A percentile compares a stretch with the other conserved stretches of the same genome.
phyloP scores from a whole-genome alignment of 106 monocot species.

The Dioscorea zingiberensis region DNA sequence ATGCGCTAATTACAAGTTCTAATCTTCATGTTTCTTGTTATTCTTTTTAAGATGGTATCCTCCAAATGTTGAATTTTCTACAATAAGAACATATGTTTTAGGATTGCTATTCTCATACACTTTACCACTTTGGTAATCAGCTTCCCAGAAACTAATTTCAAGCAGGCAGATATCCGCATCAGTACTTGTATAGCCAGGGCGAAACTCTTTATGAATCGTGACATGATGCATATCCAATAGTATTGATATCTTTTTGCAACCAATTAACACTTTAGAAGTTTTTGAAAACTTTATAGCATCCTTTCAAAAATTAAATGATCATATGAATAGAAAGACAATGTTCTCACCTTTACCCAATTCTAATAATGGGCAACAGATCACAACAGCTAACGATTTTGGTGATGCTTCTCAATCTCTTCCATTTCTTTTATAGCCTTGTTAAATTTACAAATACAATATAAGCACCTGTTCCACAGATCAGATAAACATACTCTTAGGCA shows the following conservation, averaged over 20 bases:
- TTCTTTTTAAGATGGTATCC: too few species aligned
- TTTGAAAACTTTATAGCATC: neutral
- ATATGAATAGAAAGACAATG: neutral
- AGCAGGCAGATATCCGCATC: neutral
- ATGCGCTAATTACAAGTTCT: too few species aligned
- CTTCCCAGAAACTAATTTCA: neutral
- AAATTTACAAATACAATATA: slow-evolving; percentile 49
- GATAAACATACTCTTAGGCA: neutral
- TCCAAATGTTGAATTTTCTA: too few species aligned
- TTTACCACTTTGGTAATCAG: neutral
- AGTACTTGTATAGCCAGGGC: too few species aligned
- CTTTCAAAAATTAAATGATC: neutral
- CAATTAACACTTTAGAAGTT: neutral
- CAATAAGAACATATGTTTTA: too few species aligned
- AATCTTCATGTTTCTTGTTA: too few species aligned
- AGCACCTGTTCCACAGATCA: slow-evolving; percentile 29
- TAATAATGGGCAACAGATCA: neutral
- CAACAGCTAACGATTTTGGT: slow-evolving; percentile 33
- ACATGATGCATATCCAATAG: neutral
- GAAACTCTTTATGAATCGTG: neutral
- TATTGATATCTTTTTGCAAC: neutral
- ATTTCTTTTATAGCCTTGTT: slow-evolving; percentile 55
- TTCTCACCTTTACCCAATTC: neutral
- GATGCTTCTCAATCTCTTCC: slow-evolving; percentile 62
- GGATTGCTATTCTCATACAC: too few species aligned